Conservation (phyloP, 176 grass and related monocot genomes). For the Musa acuminata region DNA sequence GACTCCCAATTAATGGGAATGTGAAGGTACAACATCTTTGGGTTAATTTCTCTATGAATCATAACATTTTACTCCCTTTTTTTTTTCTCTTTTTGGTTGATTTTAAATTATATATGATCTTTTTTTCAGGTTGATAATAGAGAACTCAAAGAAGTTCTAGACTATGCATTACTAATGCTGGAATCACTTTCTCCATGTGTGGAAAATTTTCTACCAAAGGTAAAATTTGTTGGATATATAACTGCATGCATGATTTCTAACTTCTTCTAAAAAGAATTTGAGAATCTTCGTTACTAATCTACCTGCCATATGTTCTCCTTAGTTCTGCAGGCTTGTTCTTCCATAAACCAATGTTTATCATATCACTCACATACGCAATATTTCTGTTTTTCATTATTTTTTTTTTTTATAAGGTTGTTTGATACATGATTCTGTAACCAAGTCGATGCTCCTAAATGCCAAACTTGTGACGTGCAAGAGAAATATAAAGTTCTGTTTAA, state of each 20-base stretch:
- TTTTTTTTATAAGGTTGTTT: too few relatives aligned
- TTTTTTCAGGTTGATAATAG: conserved; percentile 38
- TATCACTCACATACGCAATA: too few relatives aligned
- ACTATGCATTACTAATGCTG: conserved; percentile 34
- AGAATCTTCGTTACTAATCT: background rate
- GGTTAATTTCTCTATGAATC: background rate
- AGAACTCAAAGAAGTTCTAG: conserved; percentile 56
- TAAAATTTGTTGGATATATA: conserved; percentile 22
- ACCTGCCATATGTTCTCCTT: background rate
- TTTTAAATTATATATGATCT: conserved; percentile 10
- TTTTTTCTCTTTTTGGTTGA: background rate
- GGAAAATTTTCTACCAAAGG: conserved; percentile 45
- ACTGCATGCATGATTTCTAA: background rate
- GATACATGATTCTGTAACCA: too few relatives aligned
- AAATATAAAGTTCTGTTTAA: too few relatives aligned
- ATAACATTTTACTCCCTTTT: conserved; percentile 1
- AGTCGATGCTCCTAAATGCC: too few relatives aligned
- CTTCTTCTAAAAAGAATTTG: background rate
- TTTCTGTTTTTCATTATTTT: too few relatives aligned
- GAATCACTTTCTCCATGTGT: conserved; percentile 38
- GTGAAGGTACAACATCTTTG: conserved; percentile 36
- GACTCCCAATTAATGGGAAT: conserved; percentile 46
- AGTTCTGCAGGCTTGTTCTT: too few relatives aligned
- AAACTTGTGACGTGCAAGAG: too few relatives aligned
- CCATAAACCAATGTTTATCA: too few relatives aligned